A percentile compares a stretch with the other conserved stretches of the same genome.
Conservation (phyloP, 2,329 filamentous ascomycete genomes). For the Microdochium nivale region DNA sequence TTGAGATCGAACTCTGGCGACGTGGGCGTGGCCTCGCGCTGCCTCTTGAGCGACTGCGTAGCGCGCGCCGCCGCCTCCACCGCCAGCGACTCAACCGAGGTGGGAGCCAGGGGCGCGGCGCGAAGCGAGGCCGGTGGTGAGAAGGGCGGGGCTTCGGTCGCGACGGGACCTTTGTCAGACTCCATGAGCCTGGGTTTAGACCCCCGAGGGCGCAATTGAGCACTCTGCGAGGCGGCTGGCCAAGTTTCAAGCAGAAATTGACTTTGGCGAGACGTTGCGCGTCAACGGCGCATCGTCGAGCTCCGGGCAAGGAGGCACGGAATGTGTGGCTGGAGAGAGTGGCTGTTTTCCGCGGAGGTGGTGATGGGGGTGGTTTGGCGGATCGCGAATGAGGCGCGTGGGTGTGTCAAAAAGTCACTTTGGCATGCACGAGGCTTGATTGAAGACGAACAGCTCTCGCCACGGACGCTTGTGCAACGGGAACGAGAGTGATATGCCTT, state of each 20-base stretch:
- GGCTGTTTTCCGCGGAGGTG: conserved; percentile 13
- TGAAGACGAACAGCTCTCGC: background rate
- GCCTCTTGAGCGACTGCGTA: conserved; percentile 33
- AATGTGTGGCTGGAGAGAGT: conserved; percentile 25
- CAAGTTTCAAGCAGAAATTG: conserved; percentile 10
- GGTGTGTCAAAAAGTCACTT: background rate
- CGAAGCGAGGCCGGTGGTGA: conserved; percentile 23
- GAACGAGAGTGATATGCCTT: background rate
- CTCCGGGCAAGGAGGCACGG: conserved; percentile 14
- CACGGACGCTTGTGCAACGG: background rate
- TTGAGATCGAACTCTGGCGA: conserved; percentile 22
- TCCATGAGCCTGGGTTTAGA: conserved; percentile 33
- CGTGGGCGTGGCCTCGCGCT: conserved; percentile 36
- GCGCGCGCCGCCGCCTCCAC: conserved; percentile 23
- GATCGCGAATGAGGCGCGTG: background rate
- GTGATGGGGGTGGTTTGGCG: background rate
- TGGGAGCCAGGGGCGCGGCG: conserved; percentile 23
- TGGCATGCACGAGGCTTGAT: background rate
- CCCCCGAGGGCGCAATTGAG: conserved; percentile 13
- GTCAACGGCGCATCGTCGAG: conserved; percentile 22
- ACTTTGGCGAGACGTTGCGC: conserved; percentile 15
- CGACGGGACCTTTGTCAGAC: conserved; percentile 42
- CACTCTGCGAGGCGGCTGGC: conserved; percentile 13
- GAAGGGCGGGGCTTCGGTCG: conserved; percentile 39
- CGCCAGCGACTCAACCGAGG: conserved; percentile 31